These are phyloP conservation scores for Candida fluviatilis DNA, from an alignment of 805 yeast genomes.

Conservation along the genomic window DNA sequence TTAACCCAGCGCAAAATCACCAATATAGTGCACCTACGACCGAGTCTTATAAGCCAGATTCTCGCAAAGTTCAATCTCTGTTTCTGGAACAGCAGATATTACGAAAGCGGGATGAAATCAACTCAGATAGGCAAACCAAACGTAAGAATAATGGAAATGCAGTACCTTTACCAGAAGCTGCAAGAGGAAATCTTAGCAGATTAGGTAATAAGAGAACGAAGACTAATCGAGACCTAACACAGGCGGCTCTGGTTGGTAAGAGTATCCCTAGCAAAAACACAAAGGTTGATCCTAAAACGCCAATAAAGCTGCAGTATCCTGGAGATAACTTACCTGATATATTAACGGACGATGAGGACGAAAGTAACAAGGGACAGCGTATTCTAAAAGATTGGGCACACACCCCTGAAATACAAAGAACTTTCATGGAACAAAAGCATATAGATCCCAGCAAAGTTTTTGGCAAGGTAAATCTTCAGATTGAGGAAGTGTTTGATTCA, in stretches of 20 bases:
- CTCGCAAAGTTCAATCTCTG: too few relatives aligned
- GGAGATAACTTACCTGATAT: conserved; percentile 34
- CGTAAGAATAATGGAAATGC: conserved; percentile 20
- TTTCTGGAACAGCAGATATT: not conserved
- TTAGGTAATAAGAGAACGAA: conserved; percentile 1
- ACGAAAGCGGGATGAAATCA: not conserved
- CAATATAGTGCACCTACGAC: too few relatives aligned
- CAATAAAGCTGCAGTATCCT: conserved; percentile 7
- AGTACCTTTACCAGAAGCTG: conserved; percentile 36
- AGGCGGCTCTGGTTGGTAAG: not conserved
- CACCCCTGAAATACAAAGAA: conserved; percentile 29
- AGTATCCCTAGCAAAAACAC: too few relatives aligned
- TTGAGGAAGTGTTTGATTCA: conserved; percentile 63
- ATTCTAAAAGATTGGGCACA: conserved; percentile 36
- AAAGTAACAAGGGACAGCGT: conserved; percentile 12
- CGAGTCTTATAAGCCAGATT: too few relatives aligned
- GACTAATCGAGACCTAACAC: conserved; percentile 2
- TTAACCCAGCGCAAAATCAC: not conserved
- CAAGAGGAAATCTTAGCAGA: conserved; percentile 20
- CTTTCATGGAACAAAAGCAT: conserved; percentile 21
- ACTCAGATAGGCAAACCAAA: not conserved
- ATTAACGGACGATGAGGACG: conserved; percentile 37
- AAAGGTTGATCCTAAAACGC: not conserved
- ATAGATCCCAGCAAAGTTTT: conserved; percentile 67
- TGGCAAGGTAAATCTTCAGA: conserved; percentile 65